phyloP scores from a whole-genome alignment of 116 monocot genomes.

The Phalaenopsis hybrid region DNA sequence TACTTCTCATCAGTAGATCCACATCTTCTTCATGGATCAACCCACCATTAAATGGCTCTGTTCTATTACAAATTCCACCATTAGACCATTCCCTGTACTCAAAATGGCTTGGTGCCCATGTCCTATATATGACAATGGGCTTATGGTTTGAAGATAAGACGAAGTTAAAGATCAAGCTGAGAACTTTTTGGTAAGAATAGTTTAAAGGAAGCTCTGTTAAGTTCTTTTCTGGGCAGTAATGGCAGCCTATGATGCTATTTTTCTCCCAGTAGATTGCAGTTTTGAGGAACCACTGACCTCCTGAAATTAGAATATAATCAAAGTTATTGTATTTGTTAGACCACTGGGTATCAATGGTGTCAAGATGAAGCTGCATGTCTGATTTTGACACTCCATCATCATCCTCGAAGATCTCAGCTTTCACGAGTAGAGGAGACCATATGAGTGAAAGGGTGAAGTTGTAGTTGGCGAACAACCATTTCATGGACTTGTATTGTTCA shows the following conservation, averaged over 20 bases:
- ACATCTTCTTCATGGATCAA: slow-evolving; percentile 60
- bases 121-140: no score
- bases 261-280: slow-evolving; percentile 41
- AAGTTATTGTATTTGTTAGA: slow-evolving; percentile 24
- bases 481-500: slow-evolving; percentile 53
- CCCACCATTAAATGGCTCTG: slow-evolving; percentile 48
- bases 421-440: slow-evolving; percentile 86
- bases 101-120: no score
- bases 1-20: slow-evolving; percentile 21
- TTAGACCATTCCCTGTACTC: background rate
- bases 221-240: slow-evolving; percentile 39
- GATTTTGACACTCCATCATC: slow-evolving; percentile 17
- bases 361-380: slow-evolving; percentile 59
- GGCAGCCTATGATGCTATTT: slow-evolving; percentile 50
- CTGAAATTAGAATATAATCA: slow-evolving; percentile 51
- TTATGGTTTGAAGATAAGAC: no score
- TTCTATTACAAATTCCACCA: slow-evolving; percentile 62
- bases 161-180: no score
- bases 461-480: slow-evolving; percentile 49
- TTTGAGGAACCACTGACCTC: slow-evolving; percentile 81
- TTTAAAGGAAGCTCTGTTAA: background rate
- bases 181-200: no score
- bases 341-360: slow-evolving; percentile 57
- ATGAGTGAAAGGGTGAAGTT: slow-evolving; percentile 67
- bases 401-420: slow-evolving; percentile 40